Percentiles rank a stretch among this genome's conserved stretches.
Evolutionary conservation across 2,329 filamentous ascomycete species (phyloP).

Genomic region (Colletotrichum lupini): DNA sequence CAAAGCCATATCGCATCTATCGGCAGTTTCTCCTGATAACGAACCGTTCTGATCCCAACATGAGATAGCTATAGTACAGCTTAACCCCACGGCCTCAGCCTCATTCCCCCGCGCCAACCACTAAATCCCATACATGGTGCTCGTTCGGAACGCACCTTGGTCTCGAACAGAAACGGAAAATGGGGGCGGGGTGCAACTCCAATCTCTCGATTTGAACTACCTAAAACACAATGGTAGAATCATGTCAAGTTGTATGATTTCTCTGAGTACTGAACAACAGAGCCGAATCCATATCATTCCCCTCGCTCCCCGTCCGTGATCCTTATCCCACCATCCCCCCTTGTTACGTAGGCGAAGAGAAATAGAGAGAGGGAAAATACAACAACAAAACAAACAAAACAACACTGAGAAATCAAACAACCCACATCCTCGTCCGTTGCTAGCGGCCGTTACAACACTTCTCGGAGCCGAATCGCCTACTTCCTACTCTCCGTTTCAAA

Average conservation of each 20-base stretch:
- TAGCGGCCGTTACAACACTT: not conserved
- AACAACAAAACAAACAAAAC: constrained; percentile 13
- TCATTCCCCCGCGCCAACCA: constrained; percentile 14
- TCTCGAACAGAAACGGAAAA: constrained; percentile 19
- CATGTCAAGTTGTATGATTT: too few relatives aligned
- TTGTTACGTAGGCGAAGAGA: constrained; percentile 9
- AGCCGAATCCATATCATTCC: not conserved
- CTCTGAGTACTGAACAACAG: too few relatives aligned
- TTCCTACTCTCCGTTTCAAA: too few relatives aligned
- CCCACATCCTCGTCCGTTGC: constrained; percentile 7
- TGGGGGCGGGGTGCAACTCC: constrained; percentile 4
- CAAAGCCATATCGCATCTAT: not conserved
- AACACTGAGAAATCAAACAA: constrained; percentile 22
- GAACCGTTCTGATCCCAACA: constrained; percentile 15
- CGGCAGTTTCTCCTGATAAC: not conserved
- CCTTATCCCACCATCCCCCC: not conserved
- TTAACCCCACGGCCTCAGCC: not conserved
- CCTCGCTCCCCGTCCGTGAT: constrained; percentile 10
- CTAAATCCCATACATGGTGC: constrained; percentile 23
- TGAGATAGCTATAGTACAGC: too few relatives aligned
- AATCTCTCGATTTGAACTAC: not conserved
- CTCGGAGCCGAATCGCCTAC: not conserved
- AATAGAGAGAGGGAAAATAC: not conserved
- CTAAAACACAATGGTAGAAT: not conserved
- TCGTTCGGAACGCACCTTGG: not conserved